A percentile compares a stretch with the other conserved stretches of the same genome.
Evolutionary conservation across 2,329 filamentous ascomycete species (phyloP).

Genomic region (Nigrospora oryzae): DNA sequence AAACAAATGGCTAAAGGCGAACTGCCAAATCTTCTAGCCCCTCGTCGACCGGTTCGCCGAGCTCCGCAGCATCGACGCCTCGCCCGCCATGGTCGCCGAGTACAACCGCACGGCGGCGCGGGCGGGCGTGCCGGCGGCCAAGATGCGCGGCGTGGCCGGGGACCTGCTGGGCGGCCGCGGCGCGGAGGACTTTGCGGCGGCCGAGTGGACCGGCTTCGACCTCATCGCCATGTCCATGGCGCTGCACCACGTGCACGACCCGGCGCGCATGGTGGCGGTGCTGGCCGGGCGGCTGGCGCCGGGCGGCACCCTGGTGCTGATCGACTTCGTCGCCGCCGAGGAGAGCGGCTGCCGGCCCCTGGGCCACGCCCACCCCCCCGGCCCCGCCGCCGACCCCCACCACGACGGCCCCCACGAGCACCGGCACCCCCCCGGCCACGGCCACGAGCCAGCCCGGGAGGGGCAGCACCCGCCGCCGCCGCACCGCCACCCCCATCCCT

Average conservation of each 20-base stretch:
- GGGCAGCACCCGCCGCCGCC: constrained; percentile 26
- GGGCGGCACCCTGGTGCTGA: neutral
- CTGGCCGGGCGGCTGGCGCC: neutral
- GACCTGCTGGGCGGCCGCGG: constrained; percentile 40
- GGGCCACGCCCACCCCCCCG: constrained; percentile 4
- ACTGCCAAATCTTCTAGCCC: neutral
- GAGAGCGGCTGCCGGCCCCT: neutral
- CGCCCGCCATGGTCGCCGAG: neutral
- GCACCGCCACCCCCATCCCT: too few species aligned
- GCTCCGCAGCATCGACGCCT: neutral
- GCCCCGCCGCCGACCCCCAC: too few species aligned
- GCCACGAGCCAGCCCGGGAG: constrained; percentile 25
- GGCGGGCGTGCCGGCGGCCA: neutral
- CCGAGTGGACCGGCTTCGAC: neutral
- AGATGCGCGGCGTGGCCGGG: constrained; percentile 18
- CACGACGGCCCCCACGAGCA: neutral
- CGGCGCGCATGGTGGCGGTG: neutral
- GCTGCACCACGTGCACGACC: neutral
- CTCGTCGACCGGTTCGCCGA: neutral
- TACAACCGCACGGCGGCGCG: neutral
- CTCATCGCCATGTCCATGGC: neutral
- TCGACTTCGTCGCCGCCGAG: neutral
- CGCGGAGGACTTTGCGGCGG: constrained; percentile 15
- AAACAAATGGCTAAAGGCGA: too few species aligned
- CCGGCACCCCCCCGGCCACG: constrained; percentile 48